phyloP scores from a whole-genome alignment of 2,329 filamentous ascomycete genomes.

The Nemania serpens region DNA sequence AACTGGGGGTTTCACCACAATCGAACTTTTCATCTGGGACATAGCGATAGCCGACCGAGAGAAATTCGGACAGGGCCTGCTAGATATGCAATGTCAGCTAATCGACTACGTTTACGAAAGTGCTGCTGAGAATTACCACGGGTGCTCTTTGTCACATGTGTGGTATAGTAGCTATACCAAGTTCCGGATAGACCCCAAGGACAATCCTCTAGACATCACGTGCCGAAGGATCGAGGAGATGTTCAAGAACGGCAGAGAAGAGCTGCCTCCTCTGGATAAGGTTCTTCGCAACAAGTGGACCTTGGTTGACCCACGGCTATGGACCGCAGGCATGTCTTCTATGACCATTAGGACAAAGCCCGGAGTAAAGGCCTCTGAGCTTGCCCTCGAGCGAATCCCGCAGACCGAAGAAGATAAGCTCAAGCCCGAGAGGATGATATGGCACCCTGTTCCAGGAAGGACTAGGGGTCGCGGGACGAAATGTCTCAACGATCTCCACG shows the following conservation, averaged over 20 bases:
- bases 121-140: constrained; percentile 39
- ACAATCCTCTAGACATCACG: constrained; percentile 50
- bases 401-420: constrained; percentile 32
- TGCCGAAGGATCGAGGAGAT: constrained; percentile 45
- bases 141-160: constrained; percentile 46
- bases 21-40: constrained; percentile 63
- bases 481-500: constrained; percentile 53
- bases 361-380: not conserved
- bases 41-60: constrained; percentile 37
- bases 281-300: constrained; percentile 45
- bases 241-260: constrained; percentile 39
- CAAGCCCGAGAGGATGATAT: constrained; percentile 47
- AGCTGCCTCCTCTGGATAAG: constrained; percentile 43
- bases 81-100: constrained; percentile 51
- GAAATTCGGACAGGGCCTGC: constrained; percentile 38
- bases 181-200: constrained; percentile 38
- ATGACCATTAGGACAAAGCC: constrained; percentile 2
- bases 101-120: constrained; percentile 45
- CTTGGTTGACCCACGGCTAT: constrained; percentile 35
- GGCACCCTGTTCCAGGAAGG: constrained; percentile 51
- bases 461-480: constrained; percentile 31
- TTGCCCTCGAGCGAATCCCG: constrained; percentile 24
- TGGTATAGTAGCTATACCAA: constrained; percentile 48
- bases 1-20: constrained; percentile 34
- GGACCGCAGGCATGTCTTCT: constrained; percentile 24